Evolutionary conservation across 2,329 filamentous ascomycete species (phyloP).

Genomic region (Ustulina deusta): DNA sequence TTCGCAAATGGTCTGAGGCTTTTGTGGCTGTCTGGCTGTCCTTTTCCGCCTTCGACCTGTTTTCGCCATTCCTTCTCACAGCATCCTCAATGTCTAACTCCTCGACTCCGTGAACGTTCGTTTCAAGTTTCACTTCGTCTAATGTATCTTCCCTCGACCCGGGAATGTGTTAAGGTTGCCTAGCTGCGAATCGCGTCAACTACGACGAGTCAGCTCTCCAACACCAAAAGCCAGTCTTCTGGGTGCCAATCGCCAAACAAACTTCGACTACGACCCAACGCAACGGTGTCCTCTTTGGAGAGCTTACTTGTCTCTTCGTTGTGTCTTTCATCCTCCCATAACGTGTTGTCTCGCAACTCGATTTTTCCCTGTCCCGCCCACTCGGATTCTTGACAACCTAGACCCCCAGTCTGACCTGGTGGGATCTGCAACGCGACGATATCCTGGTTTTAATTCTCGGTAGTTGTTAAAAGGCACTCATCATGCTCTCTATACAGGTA

Average conservation of each 20-base stretch:
- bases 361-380: slow-evolving; percentile 11
- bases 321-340: slow-evolving; percentile 26
- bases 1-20: slow-evolving; percentile 31
- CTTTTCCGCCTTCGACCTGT: not conserved
- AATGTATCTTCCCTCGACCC: slow-evolving; percentile 26
- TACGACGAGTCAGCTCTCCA: slow-evolving; percentile 37
- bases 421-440: slow-evolving; percentile 10
- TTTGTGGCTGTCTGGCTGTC: slow-evolving; percentile 29
- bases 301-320: not conserved
- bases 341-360: slow-evolving; percentile 13
- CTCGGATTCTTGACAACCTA: not conserved
- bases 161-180: slow-evolving; percentile 35
- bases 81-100: slow-evolving; percentile 3
- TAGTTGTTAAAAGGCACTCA: not conserved
- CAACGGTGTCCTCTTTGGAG: slow-evolving; percentile 40
- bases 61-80: slow-evolving; percentile 12
- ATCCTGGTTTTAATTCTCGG: not conserved
- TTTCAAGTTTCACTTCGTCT: slow-evolving; percentile 10
- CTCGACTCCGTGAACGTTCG: slow-evolving; percentile 15
- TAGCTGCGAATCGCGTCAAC: slow-evolving; percentile 33
- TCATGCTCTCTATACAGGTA: slow-evolving; percentile 49
- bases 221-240: slow-evolving; percentile 44
- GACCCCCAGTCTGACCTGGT: slow-evolving; percentile 14
- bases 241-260: slow-evolving; percentile 40
- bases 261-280: slow-evolving; percentile 47